Evolutionary conservation across 2,329 filamentous ascomycete species (phyloP), one percentile per base, ranked within the genome.

Genomic region (Diaporthe destruens): DNA sequence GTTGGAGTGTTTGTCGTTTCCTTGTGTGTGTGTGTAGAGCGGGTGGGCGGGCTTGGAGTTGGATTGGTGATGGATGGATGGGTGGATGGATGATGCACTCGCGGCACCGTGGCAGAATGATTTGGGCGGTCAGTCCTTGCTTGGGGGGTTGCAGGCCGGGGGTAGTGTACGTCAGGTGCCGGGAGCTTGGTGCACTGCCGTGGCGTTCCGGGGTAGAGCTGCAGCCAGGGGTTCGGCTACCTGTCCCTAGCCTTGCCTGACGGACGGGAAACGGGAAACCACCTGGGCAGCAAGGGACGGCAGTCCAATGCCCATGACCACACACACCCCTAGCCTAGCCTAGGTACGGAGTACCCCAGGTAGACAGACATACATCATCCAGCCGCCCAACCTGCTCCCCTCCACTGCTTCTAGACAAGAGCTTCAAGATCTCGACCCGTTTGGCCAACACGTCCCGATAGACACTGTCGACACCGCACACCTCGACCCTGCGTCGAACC

Each of bases 41-140:
- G 29, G 29, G 6, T 16, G 61, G 32, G 12, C 23, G 12, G 61
- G 29, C 18, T 20, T n/a, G 42, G 39, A 51, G 57, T 67, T 20
- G 32, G 61, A 36, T 23, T n/a, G 47, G 20, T 3, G 47, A 8
- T 49, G n/a, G 3, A 23, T 20, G 47, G 20, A 36, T 8, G 6
- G 42, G 18, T 63, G 39, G 56, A 63, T 63, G 23, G 32, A 72
- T 72, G 71, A 73, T 71, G 71, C 55, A 70, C 32, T 57, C 44
- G 20, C 29, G 42, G 34, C 63, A 5, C 29, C 29, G 29, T 29
- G 72, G 72, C 72, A 74, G 72, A 74, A 74, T 72, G 39, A 34
- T 36, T 66, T 74, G 4, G 72, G 72, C 72, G 63, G 72, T 74
- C 36, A 59, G 55, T 39, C 2, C 44, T 44, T 7, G 25, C 49